A percentile compares a stretch with the other conserved stretches of the same genome.
phyloP scores from a whole-genome alignment of 1,284 basidiomycete species.

The Volvariella volvacea region DNA sequence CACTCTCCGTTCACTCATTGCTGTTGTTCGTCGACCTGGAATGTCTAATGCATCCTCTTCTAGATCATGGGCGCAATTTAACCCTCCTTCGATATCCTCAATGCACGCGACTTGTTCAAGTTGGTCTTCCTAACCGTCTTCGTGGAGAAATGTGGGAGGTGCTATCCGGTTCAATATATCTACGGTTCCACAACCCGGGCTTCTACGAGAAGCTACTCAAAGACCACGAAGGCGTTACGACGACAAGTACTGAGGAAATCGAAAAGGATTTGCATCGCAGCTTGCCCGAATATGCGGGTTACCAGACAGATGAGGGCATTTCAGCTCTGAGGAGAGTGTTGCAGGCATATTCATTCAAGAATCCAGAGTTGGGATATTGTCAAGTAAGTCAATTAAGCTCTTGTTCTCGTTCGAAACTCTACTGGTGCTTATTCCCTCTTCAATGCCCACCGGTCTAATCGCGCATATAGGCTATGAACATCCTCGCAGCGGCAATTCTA shows the following conservation, averaged over 20 bases:
- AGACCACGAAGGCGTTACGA: conserved; percentile 76
- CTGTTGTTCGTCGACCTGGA: no score
- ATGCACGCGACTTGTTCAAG: conserved; percentile 94
- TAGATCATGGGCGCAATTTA: conserved; percentile 85
- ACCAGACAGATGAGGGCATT: conserved; percentile 86
- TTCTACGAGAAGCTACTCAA: conserved; percentile 78
- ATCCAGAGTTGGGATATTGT: conserved; percentile 89
- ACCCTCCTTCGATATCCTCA: conserved; percentile 95
- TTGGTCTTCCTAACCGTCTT: conserved; percentile 91
- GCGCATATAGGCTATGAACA: conserved; percentile 81
- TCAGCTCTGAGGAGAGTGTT: conserved; percentile 82
- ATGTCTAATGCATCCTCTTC: neutral
- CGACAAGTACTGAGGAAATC: conserved; percentile 95
- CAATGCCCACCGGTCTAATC: neutral
- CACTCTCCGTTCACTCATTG: neutral
- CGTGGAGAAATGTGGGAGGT: conserved; percentile 99
- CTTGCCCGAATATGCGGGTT: conserved; percentile 91
- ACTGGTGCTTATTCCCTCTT: no score
- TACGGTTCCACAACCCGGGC: conserved; percentile 86
- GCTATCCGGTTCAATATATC: conserved; percentile 88
- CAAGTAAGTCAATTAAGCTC: conserved; percentile 38
- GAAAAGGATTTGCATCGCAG: conserved; percentile 98
- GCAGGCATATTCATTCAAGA: conserved; percentile 96
- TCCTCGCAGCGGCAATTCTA: conserved; percentile 84
- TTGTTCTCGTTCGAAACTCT: neutral